Evolutionary conservation across 345 rosid species (phyloP), one percentile per base, ranked within the genome.

Genomic region (Lepidium africanum): DNA sequence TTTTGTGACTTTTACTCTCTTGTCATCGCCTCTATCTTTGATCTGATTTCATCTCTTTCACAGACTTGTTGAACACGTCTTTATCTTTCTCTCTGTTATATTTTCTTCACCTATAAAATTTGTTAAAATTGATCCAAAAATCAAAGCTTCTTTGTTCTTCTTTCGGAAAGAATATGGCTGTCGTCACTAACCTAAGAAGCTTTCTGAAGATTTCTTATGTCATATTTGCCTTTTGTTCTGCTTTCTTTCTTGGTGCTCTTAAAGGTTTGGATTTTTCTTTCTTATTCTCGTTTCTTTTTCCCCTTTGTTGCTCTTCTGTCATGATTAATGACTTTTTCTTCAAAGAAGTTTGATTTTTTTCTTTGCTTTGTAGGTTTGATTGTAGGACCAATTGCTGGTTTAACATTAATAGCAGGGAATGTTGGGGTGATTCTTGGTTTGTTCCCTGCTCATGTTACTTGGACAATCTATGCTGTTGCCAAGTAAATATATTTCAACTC

Each of bases 351-450:
- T 45, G 61, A 36, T 21, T 1, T 47, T 42, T n/a, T 21, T 38
- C 6, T n/a, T 67, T 50, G 33, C 15, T 55, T 13, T 81, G 78
- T 80, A 86, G 98, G 82, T 80, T 48, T 85, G 43, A 19, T 82
- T 11, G 91, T 89, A 69, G 94, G 96, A 74, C 96, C 98, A 43
- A 30, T 89, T 43, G 98, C 98, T 64, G 77, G 81, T 69, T 66
- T 89, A 62, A 80, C 82, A 60, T 58, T 89, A 59, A 85, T 84
- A 57, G 46, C 27, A 37, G 96, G 98, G 62, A 87, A 89, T 71
- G 80, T 81, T 63, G 91, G 81, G 56, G 87, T 89, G 55, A 89
- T 92, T 80, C 78, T 87, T 70, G 83, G 82, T 41, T 65, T 85
- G 79, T 83, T 83, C 58, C 95, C 91, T 76, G 69, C 89, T 10